phyloP scores from a whole-genome alignment of 2,329 filamentous ascomycete genomes.

The Monilinia fructicola region DNA sequence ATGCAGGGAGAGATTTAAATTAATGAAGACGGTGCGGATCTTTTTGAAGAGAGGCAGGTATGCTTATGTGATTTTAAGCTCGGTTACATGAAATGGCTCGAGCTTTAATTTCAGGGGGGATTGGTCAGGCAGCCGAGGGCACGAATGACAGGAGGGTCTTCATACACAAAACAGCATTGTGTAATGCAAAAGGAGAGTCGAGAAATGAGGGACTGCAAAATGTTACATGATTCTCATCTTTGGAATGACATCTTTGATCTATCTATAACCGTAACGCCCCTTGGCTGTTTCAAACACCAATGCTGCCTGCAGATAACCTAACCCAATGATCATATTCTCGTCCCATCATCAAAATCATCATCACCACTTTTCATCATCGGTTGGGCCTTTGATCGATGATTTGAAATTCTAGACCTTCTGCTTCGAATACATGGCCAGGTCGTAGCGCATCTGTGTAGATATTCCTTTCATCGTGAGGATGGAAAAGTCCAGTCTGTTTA shows the following conservation, averaged over 20 bases:
- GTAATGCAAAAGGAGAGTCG: background rate
- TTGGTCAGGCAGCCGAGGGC: background rate
- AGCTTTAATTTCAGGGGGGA: background rate
- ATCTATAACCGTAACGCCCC: background rate
- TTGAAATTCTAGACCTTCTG: slow-evolving; percentile 58
- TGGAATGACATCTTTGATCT: background rate
- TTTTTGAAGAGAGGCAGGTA: background rate
- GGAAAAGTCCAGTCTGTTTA: slow-evolving; percentile 76
- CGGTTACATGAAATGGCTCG: background rate
- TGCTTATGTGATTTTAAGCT: background rate
- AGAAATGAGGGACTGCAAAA: background rate
- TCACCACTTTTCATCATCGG: slow-evolving; percentile 3
- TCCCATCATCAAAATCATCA: background rate
- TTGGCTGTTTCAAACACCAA: background rate
- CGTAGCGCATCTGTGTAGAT: slow-evolving; percentile 47
- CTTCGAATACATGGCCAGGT: slow-evolving; percentile 58
- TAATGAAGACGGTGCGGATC: no score
- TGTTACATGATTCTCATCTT: background rate
- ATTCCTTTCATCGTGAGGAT: slow-evolving; percentile 57
- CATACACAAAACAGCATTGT: background rate
- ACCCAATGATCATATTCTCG: background rate
- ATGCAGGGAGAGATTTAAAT: no score
- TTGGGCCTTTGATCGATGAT: slow-evolving; percentile 61
- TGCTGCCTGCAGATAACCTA: background rate
- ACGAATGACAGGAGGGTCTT: background rate